phyloP scores from a whole-genome alignment of 2,329 filamentous ascomycete genomes.

The Fusarium kyushuense region DNA sequence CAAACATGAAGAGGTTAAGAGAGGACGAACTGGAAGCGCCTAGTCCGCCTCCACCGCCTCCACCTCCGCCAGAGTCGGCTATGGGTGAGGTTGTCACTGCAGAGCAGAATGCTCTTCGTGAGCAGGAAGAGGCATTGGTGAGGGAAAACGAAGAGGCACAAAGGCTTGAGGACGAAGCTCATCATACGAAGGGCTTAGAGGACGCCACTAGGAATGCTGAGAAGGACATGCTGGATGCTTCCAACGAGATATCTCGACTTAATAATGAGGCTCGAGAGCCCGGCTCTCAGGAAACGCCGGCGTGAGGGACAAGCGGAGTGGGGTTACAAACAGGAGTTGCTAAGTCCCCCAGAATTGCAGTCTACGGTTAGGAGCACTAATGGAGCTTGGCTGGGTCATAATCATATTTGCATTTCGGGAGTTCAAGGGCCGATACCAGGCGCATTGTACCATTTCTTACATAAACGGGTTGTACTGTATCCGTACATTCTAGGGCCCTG shows the following conservation, averaged over 20 bases:
- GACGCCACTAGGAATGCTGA: conserved; percentile 41
- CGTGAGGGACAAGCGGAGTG: conserved; percentile 29
- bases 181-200: conserved; percentile 47
- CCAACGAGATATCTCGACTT: conserved; percentile 29
- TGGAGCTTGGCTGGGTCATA: conserved; percentile 41
- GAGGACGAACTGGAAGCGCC: conserved; percentile 58
- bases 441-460: conserved; percentile 42
- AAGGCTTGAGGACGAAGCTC: conserved; percentile 63
- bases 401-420: conserved; percentile 43
- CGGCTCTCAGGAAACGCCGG: conserved; percentile 27
- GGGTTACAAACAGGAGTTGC: conserved; percentile 41
- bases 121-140: conserved; percentile 64
- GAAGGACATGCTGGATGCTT: conserved; percentile 31
- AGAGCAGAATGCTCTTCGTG: conserved; percentile 60
- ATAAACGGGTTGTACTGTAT: conserved; percentile 25
- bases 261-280: conserved; percentile 13
- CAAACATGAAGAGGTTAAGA: conserved; percentile 65
- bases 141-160: conserved; percentile 68
- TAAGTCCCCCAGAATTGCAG: conserved; percentile 36
- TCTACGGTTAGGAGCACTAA: conserved; percentile 41
- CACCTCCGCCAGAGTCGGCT: conserved; percentile 59
- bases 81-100: conserved; percentile 54
- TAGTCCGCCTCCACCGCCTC: conserved; percentile 62
- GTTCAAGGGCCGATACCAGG: conserved; percentile 41
- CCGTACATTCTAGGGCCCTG: conserved; percentile 17